These are phyloP conservation scores for Elsinoe batatas DNA, from an alignment of 2,329 filamentous ascomycete species.

Conservation along the genomic window DNA sequence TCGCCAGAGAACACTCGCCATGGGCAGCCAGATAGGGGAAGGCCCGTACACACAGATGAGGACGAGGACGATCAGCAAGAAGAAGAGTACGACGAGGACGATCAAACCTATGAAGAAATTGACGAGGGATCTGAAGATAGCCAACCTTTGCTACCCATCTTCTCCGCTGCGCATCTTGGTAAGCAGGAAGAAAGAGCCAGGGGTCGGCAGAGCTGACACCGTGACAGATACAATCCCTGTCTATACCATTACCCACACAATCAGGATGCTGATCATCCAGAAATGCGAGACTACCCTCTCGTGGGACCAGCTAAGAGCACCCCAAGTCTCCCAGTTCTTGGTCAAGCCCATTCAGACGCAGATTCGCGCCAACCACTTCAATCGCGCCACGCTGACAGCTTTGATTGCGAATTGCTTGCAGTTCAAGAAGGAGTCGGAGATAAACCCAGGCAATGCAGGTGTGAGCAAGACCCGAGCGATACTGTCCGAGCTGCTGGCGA, in stretches of 20 bases:
- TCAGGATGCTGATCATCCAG: conserved; percentile 72
- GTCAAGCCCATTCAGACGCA: conserved; percentile 92
- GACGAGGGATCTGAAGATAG: conserved; percentile 38
- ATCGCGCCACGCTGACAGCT: conserved; percentile 75
- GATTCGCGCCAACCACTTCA: conserved; percentile 74
- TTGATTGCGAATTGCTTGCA: conserved; percentile 90
- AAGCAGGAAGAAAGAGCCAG: conserved; percentile 19
- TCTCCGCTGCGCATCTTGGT: conserved; percentile 71
- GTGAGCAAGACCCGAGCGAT: conserved; percentile 75
- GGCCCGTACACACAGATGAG: conserved; percentile 1
- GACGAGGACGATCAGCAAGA: conserved; percentile 23
- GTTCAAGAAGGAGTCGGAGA: conserved; percentile 76
- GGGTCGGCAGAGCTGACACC: neutral
- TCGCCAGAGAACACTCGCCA: conserved; percentile 23
- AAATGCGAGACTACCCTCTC: conserved; percentile 85
- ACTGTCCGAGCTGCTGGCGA: conserved; percentile 81
- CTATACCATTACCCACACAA: conserved; percentile 82
- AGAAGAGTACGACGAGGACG: conserved; percentile 31
- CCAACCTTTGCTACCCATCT: conserved; percentile 60
- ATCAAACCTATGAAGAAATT: conserved; percentile 31
- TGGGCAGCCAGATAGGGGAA: conserved; percentile 20
- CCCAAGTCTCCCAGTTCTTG: conserved; percentile 89
- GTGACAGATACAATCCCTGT: conserved; percentile 70
- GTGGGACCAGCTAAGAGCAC: conserved; percentile 93
- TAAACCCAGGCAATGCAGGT: conserved; percentile 74